These are phyloP conservation scores for Neodidymelliopsis sp. DNA, from an alignment of 2,329 filamentous ascomycete genomes.

Conservation along the genomic window DNA sequence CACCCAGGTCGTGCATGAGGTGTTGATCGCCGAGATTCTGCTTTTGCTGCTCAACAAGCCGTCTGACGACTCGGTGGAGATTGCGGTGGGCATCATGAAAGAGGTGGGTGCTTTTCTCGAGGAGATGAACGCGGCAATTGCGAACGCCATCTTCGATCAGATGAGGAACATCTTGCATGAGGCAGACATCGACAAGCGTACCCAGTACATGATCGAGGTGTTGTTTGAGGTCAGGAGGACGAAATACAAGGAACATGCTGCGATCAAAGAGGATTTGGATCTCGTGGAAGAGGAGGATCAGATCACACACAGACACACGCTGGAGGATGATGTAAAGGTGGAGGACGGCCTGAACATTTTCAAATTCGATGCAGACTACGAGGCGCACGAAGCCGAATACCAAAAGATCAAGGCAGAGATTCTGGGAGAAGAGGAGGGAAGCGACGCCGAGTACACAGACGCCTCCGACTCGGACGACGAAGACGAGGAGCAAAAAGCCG, in stretches of 20 bases:
- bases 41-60: slow-evolving; percentile 93
- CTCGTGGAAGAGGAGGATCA: slow-evolving; percentile 97
- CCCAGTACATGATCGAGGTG: slow-evolving; percentile 99
- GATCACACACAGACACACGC: slow-evolving; percentile 84
- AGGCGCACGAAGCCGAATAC: slow-evolving; percentile 90
- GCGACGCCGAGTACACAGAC: slow-evolving; percentile 72
- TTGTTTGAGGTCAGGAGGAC: slow-evolving; percentile 96
- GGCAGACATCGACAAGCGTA: slow-evolving; percentile 94
- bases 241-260: slow-evolving; percentile 92
- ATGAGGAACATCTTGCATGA: slow-evolving; percentile 96
- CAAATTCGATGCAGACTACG: slow-evolving; percentile 89
- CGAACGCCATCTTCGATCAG: slow-evolving; percentile 91
- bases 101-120: slow-evolving; percentile 95
- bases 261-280: slow-evolving; percentile 90
- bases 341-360: slow-evolving; percentile 94
- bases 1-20: slow-evolving; percentile 93
- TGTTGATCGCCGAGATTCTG: slow-evolving; percentile 90
- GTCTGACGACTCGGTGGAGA: slow-evolving; percentile 96
- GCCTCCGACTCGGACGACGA: slow-evolving; percentile 76
- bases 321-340: slow-evolving; percentile 79
- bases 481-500: slow-evolving; percentile 77
- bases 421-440: slow-evolving; percentile 74
- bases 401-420: slow-evolving; percentile 92
- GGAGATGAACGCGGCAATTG: slow-evolving; percentile 90
- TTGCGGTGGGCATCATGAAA: slow-evolving; percentile 89